phyloP scores from a whole-genome alignment of 1,284 basidiomycete species.

The Trichosporon inkin region DNA sequence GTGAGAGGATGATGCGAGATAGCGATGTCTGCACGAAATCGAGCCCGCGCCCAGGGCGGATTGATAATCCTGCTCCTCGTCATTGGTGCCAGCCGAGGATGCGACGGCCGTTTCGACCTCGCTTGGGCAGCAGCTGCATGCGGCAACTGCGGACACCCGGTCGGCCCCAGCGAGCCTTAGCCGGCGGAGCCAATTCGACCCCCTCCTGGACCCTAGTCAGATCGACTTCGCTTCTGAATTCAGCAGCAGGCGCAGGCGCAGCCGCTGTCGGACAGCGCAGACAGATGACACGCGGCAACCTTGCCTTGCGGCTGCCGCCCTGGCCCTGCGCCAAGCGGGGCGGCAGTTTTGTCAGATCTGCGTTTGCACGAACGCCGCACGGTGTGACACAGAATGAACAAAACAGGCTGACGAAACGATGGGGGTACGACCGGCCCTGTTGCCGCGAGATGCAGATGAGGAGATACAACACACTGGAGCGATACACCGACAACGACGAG shows the following conservation, averaged over 20 bases:
- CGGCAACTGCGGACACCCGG: too few species aligned
- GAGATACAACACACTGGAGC: not conserved
- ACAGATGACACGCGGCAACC: too few species aligned
- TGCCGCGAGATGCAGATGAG: not conserved
- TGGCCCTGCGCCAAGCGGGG: not conserved
- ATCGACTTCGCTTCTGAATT: too few species aligned
- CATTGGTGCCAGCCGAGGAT: not conserved
- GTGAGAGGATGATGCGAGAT: not conserved
- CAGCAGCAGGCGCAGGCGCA: too few species aligned
- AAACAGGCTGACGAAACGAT: not conserved
- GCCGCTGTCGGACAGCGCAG: too few species aligned
- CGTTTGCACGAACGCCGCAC: not conserved
- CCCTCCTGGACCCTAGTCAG: too few species aligned
- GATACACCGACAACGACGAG: not conserved
- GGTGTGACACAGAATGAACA: not conserved
- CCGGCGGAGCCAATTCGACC: too few species aligned
- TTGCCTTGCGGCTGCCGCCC: too few species aligned
- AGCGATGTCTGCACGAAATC: not conserved
- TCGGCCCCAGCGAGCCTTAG: too few species aligned
- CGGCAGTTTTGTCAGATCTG: not conserved
- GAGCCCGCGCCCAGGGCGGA: not conserved
- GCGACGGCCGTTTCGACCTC: too few species aligned
- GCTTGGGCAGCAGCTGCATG: too few species aligned
- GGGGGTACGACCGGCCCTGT: not conserved
- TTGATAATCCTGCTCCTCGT: conserved; percentile 6